Base-by-base conservation (phyloP, 2,329 filamentous ascomycete genomes). In the Fusarium coffeatum region DNA sequence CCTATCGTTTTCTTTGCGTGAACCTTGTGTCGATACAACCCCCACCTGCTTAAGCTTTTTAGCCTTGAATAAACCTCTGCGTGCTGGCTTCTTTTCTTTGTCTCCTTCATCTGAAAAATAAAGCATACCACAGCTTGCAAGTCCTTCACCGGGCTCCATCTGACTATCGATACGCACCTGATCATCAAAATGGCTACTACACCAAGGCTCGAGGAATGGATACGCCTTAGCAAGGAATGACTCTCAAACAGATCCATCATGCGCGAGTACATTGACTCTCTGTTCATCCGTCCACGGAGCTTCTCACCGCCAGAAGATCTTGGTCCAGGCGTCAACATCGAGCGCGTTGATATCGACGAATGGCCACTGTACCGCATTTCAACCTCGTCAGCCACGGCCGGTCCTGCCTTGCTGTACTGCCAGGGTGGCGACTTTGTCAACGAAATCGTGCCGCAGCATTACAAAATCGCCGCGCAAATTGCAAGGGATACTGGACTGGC, bases 401-500 rank as follows among this genome's bases (percentile, higher is more conserved):
- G n/a, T n/a, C 0, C 4, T 5, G 2, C 32, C 34, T 7, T 37
- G 34, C 1, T 37, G 34, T n/a, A n/a, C 34, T 37, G 34, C 2
- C 34, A 37, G 10, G 34, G 34, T n/a, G 34, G 34, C 6, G 3
- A 37, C 18, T 37, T 37, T 37, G 34, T 37, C 10, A 37, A 37
- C 34, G 34, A 37, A 37, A 4, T 37, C 34, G 34, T 37, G 0
- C n/a, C 18, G 18, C 34, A 37, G 0, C 34, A 37, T 37, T 37
- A 37, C 0, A 7, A n/a, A 4, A 0, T 37, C 18, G 34, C 34
- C 0, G 34, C 3, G 6, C 34, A 37, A 0, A n/a, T 37, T n/a
- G 34, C 34, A 0, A n/a, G 18, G 18, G 34, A 37, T 0, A 3
- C 18, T 0, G 34, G 10, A n/a, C 0, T 37, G 6, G 1, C 2